A percentile compares a stretch with the other conserved stretches of the same genome.
These are phyloP conservation scores for Irpex lacteus DNA, from an alignment of 1,284 basidiomycete species.

Conservation along the genomic window DNA sequence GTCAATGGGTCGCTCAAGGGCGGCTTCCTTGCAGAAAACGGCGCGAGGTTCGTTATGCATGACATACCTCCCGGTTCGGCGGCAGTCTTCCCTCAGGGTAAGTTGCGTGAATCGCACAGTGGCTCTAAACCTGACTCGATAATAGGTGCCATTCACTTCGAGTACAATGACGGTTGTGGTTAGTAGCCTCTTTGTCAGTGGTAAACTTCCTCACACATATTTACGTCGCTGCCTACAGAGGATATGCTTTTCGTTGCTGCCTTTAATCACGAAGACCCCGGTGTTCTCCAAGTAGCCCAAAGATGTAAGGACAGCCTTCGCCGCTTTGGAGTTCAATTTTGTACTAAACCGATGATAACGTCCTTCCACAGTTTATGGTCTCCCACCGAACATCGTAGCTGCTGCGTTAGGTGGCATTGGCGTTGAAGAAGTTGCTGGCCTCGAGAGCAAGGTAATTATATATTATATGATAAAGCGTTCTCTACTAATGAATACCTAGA, in stretches of 20 bases:
- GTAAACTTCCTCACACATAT: background rate
- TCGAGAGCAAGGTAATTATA: constrained; percentile 19
- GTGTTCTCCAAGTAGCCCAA: constrained; percentile 24
- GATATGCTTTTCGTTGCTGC: constrained; percentile 23
- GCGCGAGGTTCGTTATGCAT: constrained; percentile 27
- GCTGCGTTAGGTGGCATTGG: constrained; percentile 27
- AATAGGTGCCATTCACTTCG: constrained; percentile 26
- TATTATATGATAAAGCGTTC: background rate
- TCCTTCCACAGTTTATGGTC: constrained; percentile 21
- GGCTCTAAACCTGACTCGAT: background rate
- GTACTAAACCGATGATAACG: background rate
- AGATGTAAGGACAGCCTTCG: constrained; percentile 19
- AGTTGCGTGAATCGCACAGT: background rate
- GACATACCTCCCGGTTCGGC: constrained; percentile 22
- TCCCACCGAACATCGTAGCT: constrained; percentile 26
- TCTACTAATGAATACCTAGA: constrained; percentile 6
- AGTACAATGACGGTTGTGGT: constrained; percentile 27
- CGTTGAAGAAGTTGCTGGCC: constrained; percentile 22
- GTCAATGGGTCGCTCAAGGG: constrained; percentile 25
- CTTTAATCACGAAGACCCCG: constrained; percentile 30
- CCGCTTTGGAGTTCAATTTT: background rate
- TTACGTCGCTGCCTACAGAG: constrained; percentile 6
- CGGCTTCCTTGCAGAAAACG: constrained; percentile 29
- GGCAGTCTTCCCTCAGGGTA: constrained; percentile 25
- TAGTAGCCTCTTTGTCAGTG: constrained; percentile 4